Evolutionary conservation across 2,329 filamentous ascomycete species (phyloP).

Genomic region (Fusarium sp.): DNA sequence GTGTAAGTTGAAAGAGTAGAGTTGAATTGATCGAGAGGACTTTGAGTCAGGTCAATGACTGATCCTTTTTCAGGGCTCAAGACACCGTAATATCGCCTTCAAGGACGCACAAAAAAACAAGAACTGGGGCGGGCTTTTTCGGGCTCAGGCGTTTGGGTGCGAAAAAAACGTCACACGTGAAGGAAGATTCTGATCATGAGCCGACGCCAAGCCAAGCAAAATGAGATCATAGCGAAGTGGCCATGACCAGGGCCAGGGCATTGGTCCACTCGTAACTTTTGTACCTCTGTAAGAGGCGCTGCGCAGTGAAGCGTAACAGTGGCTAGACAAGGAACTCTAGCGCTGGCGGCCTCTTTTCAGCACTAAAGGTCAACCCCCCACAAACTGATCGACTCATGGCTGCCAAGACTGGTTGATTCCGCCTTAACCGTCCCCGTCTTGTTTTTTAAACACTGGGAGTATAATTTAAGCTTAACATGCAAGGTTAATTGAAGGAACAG

Average conservation of each 20-base stretch:
- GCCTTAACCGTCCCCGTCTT: conserved; percentile 18
- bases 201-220: conserved; percentile 31
- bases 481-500: conserved; percentile 12
- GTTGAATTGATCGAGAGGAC: background rate
- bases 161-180: conserved; percentile 25
- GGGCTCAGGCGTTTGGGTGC: conserved; percentile 33
- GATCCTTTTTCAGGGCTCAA: conserved; percentile 11
- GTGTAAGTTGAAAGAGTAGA: background rate
- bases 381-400: conserved; percentile 10
- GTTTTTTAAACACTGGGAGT: background rate
- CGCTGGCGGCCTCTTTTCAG: conserved; percentile 22
- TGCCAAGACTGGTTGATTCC: conserved; percentile 24
- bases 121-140: conserved; percentile 19
- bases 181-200: conserved; percentile 28
- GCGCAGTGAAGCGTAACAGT: background rate
- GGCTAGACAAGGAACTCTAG: background rate
- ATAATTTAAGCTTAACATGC: conserved; percentile 28
- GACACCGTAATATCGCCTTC: conserved; percentile 17
- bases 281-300: background rate
- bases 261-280: background rate
- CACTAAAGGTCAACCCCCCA: background rate
- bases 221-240: conserved; percentile 25
- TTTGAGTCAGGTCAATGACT: background rate
- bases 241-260: background rate
- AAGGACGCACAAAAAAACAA: conserved; percentile 12